Evolutionary conservation across 2,329 filamentous ascomycete species (phyloP).

Genomic region (Colletotrichum sp.): DNA sequence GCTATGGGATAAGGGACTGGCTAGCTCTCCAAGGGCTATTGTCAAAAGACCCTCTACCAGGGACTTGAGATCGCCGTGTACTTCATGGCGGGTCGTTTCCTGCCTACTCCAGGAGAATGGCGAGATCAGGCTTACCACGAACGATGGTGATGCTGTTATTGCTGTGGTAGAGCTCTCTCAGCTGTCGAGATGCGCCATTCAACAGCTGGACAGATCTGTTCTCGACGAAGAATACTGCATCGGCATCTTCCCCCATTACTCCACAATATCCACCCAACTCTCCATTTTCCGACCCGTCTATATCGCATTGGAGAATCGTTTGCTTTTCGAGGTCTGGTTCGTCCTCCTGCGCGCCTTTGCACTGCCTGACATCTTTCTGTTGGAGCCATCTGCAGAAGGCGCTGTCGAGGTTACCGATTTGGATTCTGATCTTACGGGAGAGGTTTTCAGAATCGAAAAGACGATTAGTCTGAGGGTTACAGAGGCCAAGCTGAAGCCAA

Average conservation of each 20-base stretch:
- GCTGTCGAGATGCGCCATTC: slow-evolving; percentile 86
- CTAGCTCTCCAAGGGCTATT: slow-evolving; percentile 59
- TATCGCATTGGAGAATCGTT: slow-evolving; percentile 81
- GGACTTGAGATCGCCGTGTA: slow-evolving; percentile 57
- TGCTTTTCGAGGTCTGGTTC: slow-evolving; percentile 98
- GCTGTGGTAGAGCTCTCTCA: slow-evolving; percentile 87
- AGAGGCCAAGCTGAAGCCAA: slow-evolving; percentile 64
- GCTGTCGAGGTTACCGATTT: slow-evolving; percentile 41
- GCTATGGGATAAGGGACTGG: slow-evolving; percentile 82
- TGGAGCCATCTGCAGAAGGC: slow-evolving; percentile 51
- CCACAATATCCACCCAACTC: slow-evolving; percentile 72
- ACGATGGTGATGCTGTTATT: slow-evolving; percentile 80
- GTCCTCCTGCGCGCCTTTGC: slow-evolving; percentile 90
- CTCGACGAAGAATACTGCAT: slow-evolving; percentile 93
- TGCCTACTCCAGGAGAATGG: slow-evolving; percentile 96
- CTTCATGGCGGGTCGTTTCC: slow-evolving; percentile 84
- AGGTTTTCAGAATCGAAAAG: slow-evolving; percentile 68
- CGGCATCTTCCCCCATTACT: slow-evolving; percentile 93
- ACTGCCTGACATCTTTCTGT: slow-evolving; percentile 85
- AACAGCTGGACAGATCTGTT: slow-evolving; percentile 88
- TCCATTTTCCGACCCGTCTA: slow-evolving; percentile 88
- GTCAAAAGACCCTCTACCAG: slow-evolving; percentile 62
- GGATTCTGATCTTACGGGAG: slow-evolving; percentile 44
- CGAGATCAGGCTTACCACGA: slow-evolving; percentile 87
- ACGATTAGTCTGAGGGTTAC: slow-evolving; percentile 62